Percentiles rank a stretch among this genome's conserved stretches.
These are phyloP conservation scores for Phytophthora syringae DNA, from an alignment of 352 stramenopile genomes.

Conservation along the genomic window DNA sequence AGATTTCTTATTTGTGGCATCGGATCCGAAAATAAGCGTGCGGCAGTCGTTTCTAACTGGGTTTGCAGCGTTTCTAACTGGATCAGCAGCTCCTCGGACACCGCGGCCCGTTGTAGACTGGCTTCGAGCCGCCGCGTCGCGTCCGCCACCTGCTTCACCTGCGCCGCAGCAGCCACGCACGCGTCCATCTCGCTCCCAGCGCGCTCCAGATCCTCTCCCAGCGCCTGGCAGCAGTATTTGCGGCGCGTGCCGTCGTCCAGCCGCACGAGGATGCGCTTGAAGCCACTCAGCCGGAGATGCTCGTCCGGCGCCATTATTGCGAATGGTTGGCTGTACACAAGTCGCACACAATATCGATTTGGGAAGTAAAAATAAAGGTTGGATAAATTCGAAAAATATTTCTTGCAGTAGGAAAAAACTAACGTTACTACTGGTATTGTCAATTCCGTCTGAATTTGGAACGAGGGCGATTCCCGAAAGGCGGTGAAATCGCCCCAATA, in stretches of 20 bases:
- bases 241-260: slow-evolving; percentile 41
- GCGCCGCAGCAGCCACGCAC: slow-evolving; percentile 33
- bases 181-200: slow-evolving; percentile 19
- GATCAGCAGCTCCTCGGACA: slow-evolving; percentile 36
- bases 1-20: background rate
- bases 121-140: slow-evolving; percentile 37
- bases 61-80: slow-evolving; percentile 43
- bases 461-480: too few relatives aligned
- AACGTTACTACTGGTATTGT: too few relatives aligned
- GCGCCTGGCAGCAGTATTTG: slow-evolving; percentile 39
- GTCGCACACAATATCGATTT: too few relatives aligned
- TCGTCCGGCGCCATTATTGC: slow-evolving; percentile 13
- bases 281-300: slow-evolving; percentile 32
- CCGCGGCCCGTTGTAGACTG: slow-evolving; percentile 15
- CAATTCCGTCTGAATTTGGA: too few relatives aligned
- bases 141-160: slow-evolving; percentile 46
- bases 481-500: too few relatives aligned
- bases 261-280: slow-evolving; percentile 46
- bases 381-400: too few relatives aligned
- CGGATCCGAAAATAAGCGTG: slow-evolving; percentile 8
- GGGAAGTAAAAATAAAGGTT: too few relatives aligned
- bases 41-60: slow-evolving; percentile 24
- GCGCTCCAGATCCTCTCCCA: slow-evolving; percentile 38
- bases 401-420: too few relatives aligned
- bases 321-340: background rate